Base-by-base conservation (phyloP, 2,329 filamentous ascomycete species). In the Verticillium klebahnii region DNA sequence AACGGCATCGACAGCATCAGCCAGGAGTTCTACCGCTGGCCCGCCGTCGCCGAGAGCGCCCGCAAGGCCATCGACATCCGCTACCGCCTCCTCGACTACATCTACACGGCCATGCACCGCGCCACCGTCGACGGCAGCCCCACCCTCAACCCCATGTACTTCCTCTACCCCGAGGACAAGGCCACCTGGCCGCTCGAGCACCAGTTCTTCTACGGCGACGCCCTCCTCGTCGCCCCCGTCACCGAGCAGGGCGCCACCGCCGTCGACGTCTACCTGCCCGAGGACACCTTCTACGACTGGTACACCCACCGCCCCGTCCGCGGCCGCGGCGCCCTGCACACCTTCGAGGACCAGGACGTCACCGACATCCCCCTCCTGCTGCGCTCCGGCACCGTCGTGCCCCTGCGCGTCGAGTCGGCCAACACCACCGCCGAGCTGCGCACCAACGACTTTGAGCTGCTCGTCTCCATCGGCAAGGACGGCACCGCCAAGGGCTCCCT, bases 241-340 rank as follows among this genome's bases (percentile, higher is more conserved):
- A 81, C 92, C 1, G 83, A 80, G 52, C 86, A 87, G 65, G 86
- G 84, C 8, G 83, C 84, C 19, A 83, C 76, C 0, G 82, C 80
- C 1, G 89, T 91, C 8, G 76, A 84, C 31, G 89, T 87, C 32
- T 83, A 91, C 3, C 92, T 93, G 72, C 90, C 90, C 0, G 89
- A 89, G 7, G 83, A 85, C 50, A 72, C 86, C 2, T 93, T 89
- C 87, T 93, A 92, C 68, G 90, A 93, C 71, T 93, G 89, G 89
- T 92, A 92, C 73, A 89, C 83, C n/a, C 84, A 86, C 58, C 80
- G 79, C 0, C 79, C 78, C 0, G 77, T 91, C 11, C 64, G 66
- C 1, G 71, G 68, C 5, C 71, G 76, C 7, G 56, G 63, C 64
- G 82, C 76, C n/a, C 17, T 31, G 12, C 29, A 55, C 59, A 52